Evolutionary conservation across 345 rosid genomes (phyloP).

Genomic region (Arabidopsis thaliana): DNA sequence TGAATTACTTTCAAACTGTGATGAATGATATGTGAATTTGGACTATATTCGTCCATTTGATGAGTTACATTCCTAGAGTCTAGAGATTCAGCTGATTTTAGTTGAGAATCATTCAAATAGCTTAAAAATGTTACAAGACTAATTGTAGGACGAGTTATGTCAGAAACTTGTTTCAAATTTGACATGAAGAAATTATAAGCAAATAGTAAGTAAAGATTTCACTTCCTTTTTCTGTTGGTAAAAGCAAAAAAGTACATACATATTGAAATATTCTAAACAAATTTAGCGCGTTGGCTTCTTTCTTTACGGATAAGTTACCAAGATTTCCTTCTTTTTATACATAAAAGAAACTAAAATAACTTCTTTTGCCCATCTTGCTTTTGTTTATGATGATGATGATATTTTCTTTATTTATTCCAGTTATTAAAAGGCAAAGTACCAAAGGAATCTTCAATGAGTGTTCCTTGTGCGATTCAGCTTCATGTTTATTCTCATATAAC

Average conservation of each 20-base stretch:
- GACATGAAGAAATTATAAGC: not conserved
- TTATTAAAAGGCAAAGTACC: conserved; percentile 31
- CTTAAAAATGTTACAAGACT: not conserved
- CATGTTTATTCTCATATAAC: conserved; percentile 22
- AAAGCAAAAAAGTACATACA: not conserved
- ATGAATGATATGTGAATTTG: not conserved
- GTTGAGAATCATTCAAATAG: conserved; percentile 9
- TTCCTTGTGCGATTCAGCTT: conserved; percentile 35
- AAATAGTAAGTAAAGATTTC: not conserved
- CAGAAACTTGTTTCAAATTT: not conserved
- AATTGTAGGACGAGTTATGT: not conserved
- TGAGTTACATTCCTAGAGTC: not conserved
- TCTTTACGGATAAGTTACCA: conserved; percentile 38
- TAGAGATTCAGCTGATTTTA: conserved; percentile 2
- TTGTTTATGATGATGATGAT: conserved; percentile 8
- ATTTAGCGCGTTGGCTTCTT: conserved; percentile 25
- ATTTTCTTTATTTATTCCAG: conserved; percentile 22
- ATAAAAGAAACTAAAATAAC: not conserved
- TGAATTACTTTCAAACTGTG: not conserved
- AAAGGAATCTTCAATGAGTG: conserved; percentile 39
- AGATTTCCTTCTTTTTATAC: conserved; percentile 7
- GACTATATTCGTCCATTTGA: not conserved
- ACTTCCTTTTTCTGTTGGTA: not conserved
- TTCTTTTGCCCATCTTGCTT: conserved; percentile 40
- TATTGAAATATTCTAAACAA: conserved; percentile 23